Conservation (phyloP, 805 yeast genomes). For the Yarrowia bubula region DNA sequence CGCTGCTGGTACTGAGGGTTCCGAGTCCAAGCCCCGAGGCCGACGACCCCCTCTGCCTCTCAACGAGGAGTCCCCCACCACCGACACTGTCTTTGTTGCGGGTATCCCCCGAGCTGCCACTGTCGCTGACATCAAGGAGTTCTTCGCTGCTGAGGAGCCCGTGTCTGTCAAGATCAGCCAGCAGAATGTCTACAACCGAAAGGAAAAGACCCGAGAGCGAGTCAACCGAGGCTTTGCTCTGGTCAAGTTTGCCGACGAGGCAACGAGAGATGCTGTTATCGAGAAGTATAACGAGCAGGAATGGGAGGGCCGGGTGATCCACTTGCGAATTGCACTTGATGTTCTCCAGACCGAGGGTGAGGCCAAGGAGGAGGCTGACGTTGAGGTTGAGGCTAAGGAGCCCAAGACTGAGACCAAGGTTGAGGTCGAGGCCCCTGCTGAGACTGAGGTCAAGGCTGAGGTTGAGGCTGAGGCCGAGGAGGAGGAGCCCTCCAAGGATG, state of each 20-base stretch:
- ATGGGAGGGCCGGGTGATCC: slow-evolving; percentile 55
- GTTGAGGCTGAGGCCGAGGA: neutral
- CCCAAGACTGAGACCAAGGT: slow-evolving; percentile 18
- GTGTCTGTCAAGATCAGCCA: slow-evolving; percentile 29
- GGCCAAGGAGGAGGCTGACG: slow-evolving; percentile 2
- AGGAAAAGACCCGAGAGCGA: slow-evolving; percentile 29
- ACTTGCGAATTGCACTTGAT: slow-evolving; percentile 60
- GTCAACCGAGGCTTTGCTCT: slow-evolving; percentile 46
- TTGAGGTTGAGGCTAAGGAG: neutral
- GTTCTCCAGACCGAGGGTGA: slow-evolving; percentile 21
- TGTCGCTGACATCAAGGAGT: slow-evolving; percentile 46
- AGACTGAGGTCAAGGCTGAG: neutral
- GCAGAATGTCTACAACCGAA: slow-evolving; percentile 29
- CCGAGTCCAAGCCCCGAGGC: slow-evolving; percentile 26
- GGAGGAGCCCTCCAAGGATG: slow-evolving; percentile 3
- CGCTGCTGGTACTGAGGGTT: slow-evolving; percentile 1
- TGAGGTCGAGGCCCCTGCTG: neutral
- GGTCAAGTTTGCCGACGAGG: slow-evolving; percentile 58
- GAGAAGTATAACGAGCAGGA: slow-evolving; percentile 64
- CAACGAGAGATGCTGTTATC: slow-evolving; percentile 68
- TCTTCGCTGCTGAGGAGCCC: slow-evolving; percentile 44
- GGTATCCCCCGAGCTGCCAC: slow-evolving; percentile 55
- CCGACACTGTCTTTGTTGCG: slow-evolving; percentile 59
- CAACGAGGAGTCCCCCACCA: slow-evolving; percentile 42
- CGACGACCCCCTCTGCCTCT: slow-evolving; percentile 28